Evolutionary conservation across 331 rosid genomes (phyloP), one percentile per base, ranked within the genome.

Genomic region (Ulmus americana): DNA sequence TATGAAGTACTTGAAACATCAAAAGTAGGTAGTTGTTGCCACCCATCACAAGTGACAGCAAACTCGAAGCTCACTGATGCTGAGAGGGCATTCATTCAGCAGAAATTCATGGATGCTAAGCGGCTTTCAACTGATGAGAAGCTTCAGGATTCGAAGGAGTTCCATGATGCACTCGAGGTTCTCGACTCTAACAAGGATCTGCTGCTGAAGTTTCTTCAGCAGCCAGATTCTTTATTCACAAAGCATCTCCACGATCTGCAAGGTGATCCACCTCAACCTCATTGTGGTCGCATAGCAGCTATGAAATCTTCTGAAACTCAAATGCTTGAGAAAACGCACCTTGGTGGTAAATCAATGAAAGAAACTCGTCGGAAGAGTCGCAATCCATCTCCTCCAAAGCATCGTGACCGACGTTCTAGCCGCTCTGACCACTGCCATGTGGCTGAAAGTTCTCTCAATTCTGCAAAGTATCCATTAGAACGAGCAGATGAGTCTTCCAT

Each of bases 171-270:
- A 38, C 95, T 92, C 68, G 95, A 89, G 72, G 85, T 82, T 57
- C 81, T 89, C 65, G 94, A 82, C 63, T 85, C 98, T 39, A 92
- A 92, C 85, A 90, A 79, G 80, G 95, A 89, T 80, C 94, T 83
- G 68, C 84, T 91, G n/a, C 64, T 86, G 60, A 83, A 86, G 57
- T 86, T 83, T 69, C 80, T 89, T 35, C 86, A 86, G 72, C 89
- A 81, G 56, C 98, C 95, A 6, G 89, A 90, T 71, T 82, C 88
- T 12, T 69, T 85, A 82, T 91, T 85, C 59, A 56, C 91, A 77
- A 88, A 82, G 79, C 97, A 91, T 88, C 76, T 91, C 77, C 73
- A 74, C 78, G 92, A 88, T 81, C 80, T 91, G 76, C 87, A 80
- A 65, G 79, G 64, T 54, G 56, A 41, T 35, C 76, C 81, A 45